Percentiles rank a stretch among this genome's conserved stretches.
Conservation (phyloP, 2,329 filamentous ascomycete genomes). For the Pyrenophora teres region DNA sequence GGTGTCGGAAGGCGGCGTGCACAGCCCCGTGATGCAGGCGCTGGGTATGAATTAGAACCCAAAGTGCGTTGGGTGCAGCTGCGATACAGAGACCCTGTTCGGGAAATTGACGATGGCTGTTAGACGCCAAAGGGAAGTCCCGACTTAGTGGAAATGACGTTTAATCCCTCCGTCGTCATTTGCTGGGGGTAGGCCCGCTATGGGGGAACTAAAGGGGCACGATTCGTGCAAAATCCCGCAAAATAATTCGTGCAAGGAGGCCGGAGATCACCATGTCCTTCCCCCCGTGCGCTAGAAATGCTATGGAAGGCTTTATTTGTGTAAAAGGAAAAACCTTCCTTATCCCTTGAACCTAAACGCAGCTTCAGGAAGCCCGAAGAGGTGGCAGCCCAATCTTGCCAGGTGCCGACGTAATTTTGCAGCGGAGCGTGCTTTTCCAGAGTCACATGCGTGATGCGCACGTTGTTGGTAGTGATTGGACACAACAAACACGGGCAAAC, state of each 20-base stretch:
- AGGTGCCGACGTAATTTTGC: no score
- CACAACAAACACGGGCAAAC: neutral
- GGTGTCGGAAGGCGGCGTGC: constrained; percentile 11
- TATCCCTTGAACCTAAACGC: neutral
- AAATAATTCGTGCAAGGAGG: constrained; percentile 21
- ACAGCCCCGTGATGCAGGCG: constrained; percentile 14
- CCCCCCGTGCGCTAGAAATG: constrained; percentile 40
- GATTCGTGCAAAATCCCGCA: constrained; percentile 18
- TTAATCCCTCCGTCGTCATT: constrained; percentile 8
- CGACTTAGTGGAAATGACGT: constrained; percentile 19
- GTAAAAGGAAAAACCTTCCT: constrained; percentile 18
- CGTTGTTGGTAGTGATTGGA: constrained; percentile 24
- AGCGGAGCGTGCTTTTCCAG: no score
- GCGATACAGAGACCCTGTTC: constrained; percentile 1
- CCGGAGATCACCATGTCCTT: constrained; percentile 30
- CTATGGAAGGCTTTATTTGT: constrained; percentile 17
- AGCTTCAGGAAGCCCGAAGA: constrained; percentile 2
- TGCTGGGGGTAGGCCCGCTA: constrained; percentile 12
- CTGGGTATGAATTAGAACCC: constrained; percentile 11
- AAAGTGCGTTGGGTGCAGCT: constrained; percentile 14
- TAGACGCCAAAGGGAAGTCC: constrained; percentile 18
- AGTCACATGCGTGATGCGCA: constrained; percentile 25
- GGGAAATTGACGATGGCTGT: constrained; percentile 18
- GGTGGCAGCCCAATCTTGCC: neutral
- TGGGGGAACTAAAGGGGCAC: constrained; percentile 16